Evolutionary conservation across 345 rosid genomes (phyloP).

Genomic region (Punica granatum): DNA sequence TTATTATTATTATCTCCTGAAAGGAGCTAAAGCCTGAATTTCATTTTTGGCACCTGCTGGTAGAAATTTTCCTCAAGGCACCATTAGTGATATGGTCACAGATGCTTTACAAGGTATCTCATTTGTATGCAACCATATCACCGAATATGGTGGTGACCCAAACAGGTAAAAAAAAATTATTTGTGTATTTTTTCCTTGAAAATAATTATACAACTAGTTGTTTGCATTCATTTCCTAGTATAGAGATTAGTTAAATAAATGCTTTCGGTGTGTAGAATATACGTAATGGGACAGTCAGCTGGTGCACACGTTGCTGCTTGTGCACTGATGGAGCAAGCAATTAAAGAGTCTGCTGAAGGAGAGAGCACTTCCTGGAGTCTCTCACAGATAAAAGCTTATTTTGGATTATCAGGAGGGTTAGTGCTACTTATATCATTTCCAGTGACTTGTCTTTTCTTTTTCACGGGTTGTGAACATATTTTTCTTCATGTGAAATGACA

Average conservation of each 20-base stretch:
- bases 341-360: constrained; percentile 74
- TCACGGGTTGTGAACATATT: not conserved
- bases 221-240: not conserved
- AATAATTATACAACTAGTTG: not conserved
- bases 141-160: constrained; percentile 93
- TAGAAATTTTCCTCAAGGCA: constrained; percentile 98
- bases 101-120: constrained; percentile 95
- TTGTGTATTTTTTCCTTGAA: not conserved
- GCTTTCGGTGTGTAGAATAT: constrained; percentile 43
- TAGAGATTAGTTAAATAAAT: constrained; percentile 5
- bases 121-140: constrained; percentile 67
- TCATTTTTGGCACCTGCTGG: constrained; percentile 2
- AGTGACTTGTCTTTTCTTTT: not conserved
- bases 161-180: constrained; percentile 35
- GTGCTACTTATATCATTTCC: not conserved
- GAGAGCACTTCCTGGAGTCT: constrained; percentile 76
- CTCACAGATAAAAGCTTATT: constrained; percentile 76
- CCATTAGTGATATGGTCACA: constrained; percentile 83
- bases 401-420: constrained; percentile 97
- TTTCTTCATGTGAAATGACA: not conserved
- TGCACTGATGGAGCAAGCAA: constrained; percentile 78
- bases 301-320: constrained; percentile 98
- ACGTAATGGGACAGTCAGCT: constrained; percentile 98
- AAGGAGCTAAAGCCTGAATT: not conserved
- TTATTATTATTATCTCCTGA: not conserved